A percentile compares a stretch with the other conserved stretches of the same genome.
These are phyloP conservation scores for Friedmanniomyces simplex DNA, from an alignment of 495 filamentous ascomycete genomes.

Conservation along the genomic window DNA sequence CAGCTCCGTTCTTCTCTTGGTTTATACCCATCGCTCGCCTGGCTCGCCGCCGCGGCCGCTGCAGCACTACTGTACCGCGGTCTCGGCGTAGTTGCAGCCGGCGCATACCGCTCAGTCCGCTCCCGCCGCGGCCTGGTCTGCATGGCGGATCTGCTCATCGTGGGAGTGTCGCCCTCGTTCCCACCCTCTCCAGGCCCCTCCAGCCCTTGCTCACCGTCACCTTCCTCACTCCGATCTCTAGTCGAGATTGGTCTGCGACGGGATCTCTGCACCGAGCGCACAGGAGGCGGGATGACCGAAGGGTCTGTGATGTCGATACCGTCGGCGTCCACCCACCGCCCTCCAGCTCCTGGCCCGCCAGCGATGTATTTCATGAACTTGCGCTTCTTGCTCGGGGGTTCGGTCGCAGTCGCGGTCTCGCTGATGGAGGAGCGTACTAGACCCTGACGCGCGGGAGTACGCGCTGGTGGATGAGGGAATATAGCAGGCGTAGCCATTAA, in stretches of 20 bases:
- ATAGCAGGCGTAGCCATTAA: neutral
- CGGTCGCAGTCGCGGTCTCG: neutral
- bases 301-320: conserved; percentile 22
- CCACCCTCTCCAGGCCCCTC: conserved; percentile 17
- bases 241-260: neutral
- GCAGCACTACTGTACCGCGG: conserved; percentile 59
- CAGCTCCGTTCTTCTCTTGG: conserved; percentile 91
- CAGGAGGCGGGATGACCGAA: conserved; percentile 1
- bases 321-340: conserved; percentile 32
- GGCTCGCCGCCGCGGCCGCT: conserved; percentile 70
- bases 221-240: neutral
- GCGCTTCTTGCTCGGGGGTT: conserved; percentile 21
- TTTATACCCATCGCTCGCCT: conserved; percentile 90
- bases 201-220: neutral
- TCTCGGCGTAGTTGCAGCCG: conserved; percentile 39
- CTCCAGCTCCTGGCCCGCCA: conserved; percentile 33
- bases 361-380: conserved; percentile 32
- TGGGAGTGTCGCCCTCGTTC: conserved; percentile 40
- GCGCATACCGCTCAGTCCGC: conserved; percentile 20
- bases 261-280: neutral
- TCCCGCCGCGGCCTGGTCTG: conserved; percentile 32
- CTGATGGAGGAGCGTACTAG: neutral
- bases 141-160: conserved; percentile 30
- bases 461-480: conserved; percentile 3
- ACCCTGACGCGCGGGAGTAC: neutral